These are phyloP conservation scores for Amanita thiersii DNA, from an alignment of 768 basidiomycete species.

Conservation along the genomic window DNA sequence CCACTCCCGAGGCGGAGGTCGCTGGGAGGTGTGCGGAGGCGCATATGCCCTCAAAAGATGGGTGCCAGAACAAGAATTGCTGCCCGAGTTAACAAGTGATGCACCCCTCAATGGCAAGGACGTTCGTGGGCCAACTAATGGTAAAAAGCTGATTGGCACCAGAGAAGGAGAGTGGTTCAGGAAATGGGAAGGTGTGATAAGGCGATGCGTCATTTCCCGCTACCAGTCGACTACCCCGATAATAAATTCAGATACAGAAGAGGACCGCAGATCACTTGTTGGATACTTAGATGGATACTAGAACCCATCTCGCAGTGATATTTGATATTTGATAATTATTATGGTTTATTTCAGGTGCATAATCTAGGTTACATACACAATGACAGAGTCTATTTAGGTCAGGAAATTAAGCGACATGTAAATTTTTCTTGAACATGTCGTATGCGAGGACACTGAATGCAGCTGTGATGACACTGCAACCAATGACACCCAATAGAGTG, in stretches of 20 bases:
- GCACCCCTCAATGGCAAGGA: background rate
- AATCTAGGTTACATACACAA: too few relatives aligned
- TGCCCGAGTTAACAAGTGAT: slow-evolving; percentile 11
- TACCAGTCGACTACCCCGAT: slow-evolving; percentile 30
- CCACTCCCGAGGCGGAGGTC: slow-evolving; percentile 57
- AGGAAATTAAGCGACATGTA: background rate
- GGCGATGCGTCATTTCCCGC: slow-evolving; percentile 42
- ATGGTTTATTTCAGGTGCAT: too few relatives aligned
- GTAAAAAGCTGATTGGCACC: slow-evolving; percentile 41
- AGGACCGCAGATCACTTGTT: background rate
- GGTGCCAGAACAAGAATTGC: slow-evolving; percentile 20
- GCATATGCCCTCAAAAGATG: slow-evolving; percentile 64
- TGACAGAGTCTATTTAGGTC: background rate
- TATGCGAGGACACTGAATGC: slow-evolving; percentile 78
- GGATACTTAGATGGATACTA: slow-evolving; percentile 6
- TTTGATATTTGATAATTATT: too few relatives aligned
- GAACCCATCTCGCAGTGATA: too few relatives aligned
- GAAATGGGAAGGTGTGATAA: slow-evolving; percentile 66
- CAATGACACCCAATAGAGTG: slow-evolving; percentile 66
- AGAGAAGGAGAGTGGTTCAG: slow-evolving; percentile 77
- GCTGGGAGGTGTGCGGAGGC: slow-evolving; percentile 70
- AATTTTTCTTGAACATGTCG: slow-evolving; percentile 46
- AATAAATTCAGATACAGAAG: background rate
- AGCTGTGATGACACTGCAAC: slow-evolving; percentile 69
- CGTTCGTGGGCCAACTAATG: slow-evolving; percentile 14